Base-by-base conservation (phyloP, 176 grass and related monocot genomes). In the Coix lacrymajobi region DNA sequence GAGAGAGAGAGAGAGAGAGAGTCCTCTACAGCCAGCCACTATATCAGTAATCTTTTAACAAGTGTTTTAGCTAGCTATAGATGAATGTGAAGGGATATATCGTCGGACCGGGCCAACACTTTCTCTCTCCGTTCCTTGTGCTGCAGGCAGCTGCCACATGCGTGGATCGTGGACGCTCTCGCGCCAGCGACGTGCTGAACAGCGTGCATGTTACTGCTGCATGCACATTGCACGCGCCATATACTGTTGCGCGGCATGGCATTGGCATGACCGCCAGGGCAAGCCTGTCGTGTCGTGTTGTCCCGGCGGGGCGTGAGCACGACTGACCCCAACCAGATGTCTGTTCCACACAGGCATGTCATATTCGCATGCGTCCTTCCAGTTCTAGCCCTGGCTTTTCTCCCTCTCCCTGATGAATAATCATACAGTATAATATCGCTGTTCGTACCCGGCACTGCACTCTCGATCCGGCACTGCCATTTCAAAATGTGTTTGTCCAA, bases 251-350 rank as follows among this genome's bases (percentile, higher is more conserved):
- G 31, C 78, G 45, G 78, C 78, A 68, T 80, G 78, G 30, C 70
- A 6, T 52, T 51, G 48, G 48, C 52, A 51, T 51, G 62, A 25
- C 41, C 43, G 70, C 43, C 70, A 72, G 24, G 60, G 26, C 39
- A 22, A 0, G 17, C 49, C 24, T 40, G 75, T 37, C 49, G 19
- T 51, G 73, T 54, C 51, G 17, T 52, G 30, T 37, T n/a, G 40
- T 45, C 51, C 19, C 41, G 37, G 76, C 36, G 37, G 76, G 16
- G 17, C 19, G 1, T 7, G 31, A 48, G 7, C 39, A 14, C 49
- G 71, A 39, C 87, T 61, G 76, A 11, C 44, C 14, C 43, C 2
- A 81, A 89, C 80, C 87, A 70, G 76, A 81, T 76, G 64, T 80
- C 39, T 80, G 77, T 30, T 76, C 51, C 70, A 20, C 82, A 63